phyloP scores from a whole-genome alignment of 169 alveolate species.

The Neospora caninum region DNA sequence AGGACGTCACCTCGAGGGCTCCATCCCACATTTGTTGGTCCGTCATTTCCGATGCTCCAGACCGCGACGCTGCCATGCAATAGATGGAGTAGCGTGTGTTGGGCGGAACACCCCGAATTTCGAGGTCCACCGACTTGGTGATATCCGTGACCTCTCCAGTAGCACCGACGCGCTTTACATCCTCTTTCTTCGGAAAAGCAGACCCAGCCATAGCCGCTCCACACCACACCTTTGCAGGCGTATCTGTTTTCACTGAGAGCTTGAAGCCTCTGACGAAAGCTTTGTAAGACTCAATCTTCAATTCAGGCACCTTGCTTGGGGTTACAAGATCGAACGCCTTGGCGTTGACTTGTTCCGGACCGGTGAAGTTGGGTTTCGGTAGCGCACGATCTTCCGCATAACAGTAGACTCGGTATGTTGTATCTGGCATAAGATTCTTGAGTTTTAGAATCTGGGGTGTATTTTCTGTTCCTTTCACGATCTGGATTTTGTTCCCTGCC shows the following conservation, averaged over 20 bases:
- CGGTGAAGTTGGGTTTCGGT: slow-evolving; percentile 72
- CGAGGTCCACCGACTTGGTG: slow-evolving; percentile 53
- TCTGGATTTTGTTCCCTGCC: slow-evolving; percentile 45
- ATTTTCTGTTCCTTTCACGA: slow-evolving; percentile 58
- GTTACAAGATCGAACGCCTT: slow-evolving; percentile 61
- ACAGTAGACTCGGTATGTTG: slow-evolving; percentile 70
- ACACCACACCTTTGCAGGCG: slow-evolving; percentile 75
- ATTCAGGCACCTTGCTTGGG: slow-evolving; percentile 71
- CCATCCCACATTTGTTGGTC: slow-evolving; percentile 75
- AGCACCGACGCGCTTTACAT: slow-evolving; percentile 72
- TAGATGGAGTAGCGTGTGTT: slow-evolving; percentile 75
- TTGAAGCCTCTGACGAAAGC: slow-evolving; percentile 72
- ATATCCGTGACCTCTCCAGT: slow-evolving; percentile 62
- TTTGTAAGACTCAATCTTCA: slow-evolving; percentile 59
- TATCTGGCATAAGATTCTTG: slow-evolving; percentile 68
- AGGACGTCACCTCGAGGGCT: slow-evolving; percentile 74
- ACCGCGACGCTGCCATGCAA: slow-evolving; percentile 72
- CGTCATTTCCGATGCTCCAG: slow-evolving; percentile 71
- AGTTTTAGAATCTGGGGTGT: slow-evolving; percentile 48
- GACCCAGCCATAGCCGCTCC: slow-evolving; percentile 76
- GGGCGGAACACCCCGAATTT: slow-evolving; percentile 74
- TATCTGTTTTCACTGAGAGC: slow-evolving; percentile 70
- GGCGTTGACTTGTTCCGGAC: slow-evolving; percentile 54
- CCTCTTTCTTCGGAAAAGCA: slow-evolving; percentile 72
- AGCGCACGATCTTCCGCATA: slow-evolving; percentile 74